Evolutionary conservation across 2,329 filamentous ascomycete species (phyloP), one percentile per base, ranked within the genome.

Genomic region (Alternaria sp.): DNA sequence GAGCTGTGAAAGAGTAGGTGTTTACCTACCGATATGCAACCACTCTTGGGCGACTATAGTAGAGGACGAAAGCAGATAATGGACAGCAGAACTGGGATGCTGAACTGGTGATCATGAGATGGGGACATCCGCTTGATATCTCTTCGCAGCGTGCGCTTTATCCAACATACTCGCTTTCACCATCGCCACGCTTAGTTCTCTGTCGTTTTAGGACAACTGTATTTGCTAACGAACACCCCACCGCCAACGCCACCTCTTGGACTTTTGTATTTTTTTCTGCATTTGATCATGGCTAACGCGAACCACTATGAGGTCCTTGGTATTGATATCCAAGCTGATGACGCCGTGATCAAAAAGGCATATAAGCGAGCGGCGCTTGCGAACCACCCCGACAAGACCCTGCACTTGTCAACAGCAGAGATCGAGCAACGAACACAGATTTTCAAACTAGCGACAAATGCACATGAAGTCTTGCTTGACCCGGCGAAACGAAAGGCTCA

Each of bases 1-100:
- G 65, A 74, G 47, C 40, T 78, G 5, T 78, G 54, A 67, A 6
- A 11, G 19, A 15, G 17, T 6, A 6, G 1, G 17, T 32, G 17
- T 21, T 7, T 21, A 10, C 3, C 11, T 4, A n/a, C 4, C 19
- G 17, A 19, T 28, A 3, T 23, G 5, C 9, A 30, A 15, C 19
- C 2, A 32, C 30, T 3, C 23, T 23, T 30, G 3, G 19, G 1
- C 19, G 9, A 23, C 17, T 6, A 23, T 15, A 26, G 30, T 3
- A 32, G 9, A 23, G 6, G 26, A 51, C 3, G 17, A 23, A 11
- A n/a, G 2, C 4, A 11, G 7, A 11, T 28, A 7, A 28, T 28
- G 9, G 7, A 10, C 26, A 36, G 49, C 13, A 21, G 21, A 11
- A 10, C 7, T 15, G 4, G 1, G 19, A 36, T 12, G 11, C 6